Base-by-base conservation (phyloP, 495 filamentous ascomycete genomes). In the Aspergillus hancockii region DNA sequence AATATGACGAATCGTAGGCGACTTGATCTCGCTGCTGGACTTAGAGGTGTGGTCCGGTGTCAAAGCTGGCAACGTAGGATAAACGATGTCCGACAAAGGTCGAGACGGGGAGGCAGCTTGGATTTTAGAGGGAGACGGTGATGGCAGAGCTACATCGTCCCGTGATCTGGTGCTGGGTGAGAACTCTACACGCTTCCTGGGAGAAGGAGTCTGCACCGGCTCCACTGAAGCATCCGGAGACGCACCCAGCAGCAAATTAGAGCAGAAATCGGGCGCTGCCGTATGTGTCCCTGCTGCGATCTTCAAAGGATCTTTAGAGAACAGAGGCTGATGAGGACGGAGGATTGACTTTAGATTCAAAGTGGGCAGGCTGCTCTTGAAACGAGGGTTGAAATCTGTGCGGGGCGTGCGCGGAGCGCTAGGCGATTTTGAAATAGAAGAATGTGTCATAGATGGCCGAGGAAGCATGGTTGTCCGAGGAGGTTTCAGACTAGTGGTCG, bases 131-230 rank as follows among this genome's bases (percentile, higher is more conserved):
- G 75, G 78, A 19, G 77, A 78, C 6, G 78, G 78, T 8, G 77
- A 79, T 5, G 65, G 56, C n/a, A 70, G 49, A 23, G 65, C 57
- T 16, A 76, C 66, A 7, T 79, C 72, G 32, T 76, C 59, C 32
- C 66, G 69, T 55, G 75, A 72, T 56, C 83, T 80, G 19, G 80
- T 80, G 50, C 75, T 82, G 1, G 79, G 75, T 3, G 82, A 82
- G 62, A 88, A 88, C 49, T 83, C 83, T 56, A 88, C 85, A 31
- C 78, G 83, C 69, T 88, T 88, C 63, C 77, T 77, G 1, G 79
- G 78, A 13, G 80, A 81, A 18, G 75, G 79, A 5, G 72, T 72
- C 10, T 69, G 75, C 1, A 71, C 70, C 3, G 64, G 61, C 22
- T 73, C 71, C 10, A 62, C 55, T 7, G 66, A 63, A 52, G 60